A percentile compares a stretch with the other conserved stretches of the same genome.
phyloP scores from a whole-genome alignment of 169 alveolate genomes.

The Babesia bovis region DNA sequence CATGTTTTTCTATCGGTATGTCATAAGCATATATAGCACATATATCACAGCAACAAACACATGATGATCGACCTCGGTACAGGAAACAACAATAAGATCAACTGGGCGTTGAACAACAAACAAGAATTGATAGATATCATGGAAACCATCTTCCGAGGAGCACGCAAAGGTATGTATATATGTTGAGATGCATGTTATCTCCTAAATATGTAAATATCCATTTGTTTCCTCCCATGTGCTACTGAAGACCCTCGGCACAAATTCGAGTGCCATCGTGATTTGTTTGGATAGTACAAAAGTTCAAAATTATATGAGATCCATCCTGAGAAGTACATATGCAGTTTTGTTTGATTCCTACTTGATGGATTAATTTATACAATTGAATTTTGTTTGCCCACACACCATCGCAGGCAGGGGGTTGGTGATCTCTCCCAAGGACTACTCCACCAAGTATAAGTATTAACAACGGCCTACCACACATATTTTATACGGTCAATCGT shows the following conservation, averaged over 20 bases:
- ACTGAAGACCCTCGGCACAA: no score
- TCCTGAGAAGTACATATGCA: no score
- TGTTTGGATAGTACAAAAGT: no score
- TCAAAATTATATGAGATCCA: no score
- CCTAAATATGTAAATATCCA: no score
- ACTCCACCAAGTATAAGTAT: constrained; percentile 91
- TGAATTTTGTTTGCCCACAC: not conserved
- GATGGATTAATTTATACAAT: not conserved
- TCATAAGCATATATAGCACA: not conserved
- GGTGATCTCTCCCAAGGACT: constrained; percentile 95
- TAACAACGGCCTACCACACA: constrained; percentile 44
- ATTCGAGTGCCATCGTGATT: no score
- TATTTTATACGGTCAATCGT: not conserved
- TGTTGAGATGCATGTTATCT: no score
- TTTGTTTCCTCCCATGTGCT: no score
- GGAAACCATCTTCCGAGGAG: constrained; percentile 97
- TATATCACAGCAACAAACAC: constrained; percentile 90
- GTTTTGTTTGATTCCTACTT: no score
- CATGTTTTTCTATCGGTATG: constrained; percentile 94
- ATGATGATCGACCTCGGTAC: constrained; percentile 99
- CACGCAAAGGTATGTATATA: constrained; percentile 90
- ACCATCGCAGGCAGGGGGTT: constrained; percentile 86
- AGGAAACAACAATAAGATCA: constrained; percentile 97
- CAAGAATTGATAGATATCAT: constrained; percentile 97
- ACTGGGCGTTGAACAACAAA: constrained; percentile 96